These are phyloP conservation scores for Diplodia sapinea DNA, from an alignment of 2,329 filamentous ascomycete species.

Conservation along the genomic window DNA sequence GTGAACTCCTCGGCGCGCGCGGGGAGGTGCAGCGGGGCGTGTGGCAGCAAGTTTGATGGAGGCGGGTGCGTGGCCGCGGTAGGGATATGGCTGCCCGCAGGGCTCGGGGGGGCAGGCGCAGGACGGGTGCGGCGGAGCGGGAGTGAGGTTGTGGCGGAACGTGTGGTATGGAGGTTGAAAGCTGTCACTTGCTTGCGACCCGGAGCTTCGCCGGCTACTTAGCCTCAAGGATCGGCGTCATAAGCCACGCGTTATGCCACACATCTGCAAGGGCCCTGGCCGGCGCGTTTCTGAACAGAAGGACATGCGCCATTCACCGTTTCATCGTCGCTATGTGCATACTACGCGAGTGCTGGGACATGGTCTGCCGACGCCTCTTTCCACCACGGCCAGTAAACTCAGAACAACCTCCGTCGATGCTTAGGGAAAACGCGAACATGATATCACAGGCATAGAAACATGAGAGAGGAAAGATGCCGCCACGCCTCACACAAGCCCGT, in stretches of 20 bases:
- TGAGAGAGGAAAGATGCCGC: constrained; percentile 36
- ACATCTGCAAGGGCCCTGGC: constrained; percentile 10
- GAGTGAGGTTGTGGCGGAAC: not conserved
- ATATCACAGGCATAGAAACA: constrained; percentile 47
- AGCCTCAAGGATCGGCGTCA: constrained; percentile 29
- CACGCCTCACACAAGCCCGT: constrained; percentile 77
- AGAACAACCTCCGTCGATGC: constrained; percentile 39
- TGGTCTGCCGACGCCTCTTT: constrained; percentile 19
- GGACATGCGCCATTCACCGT: constrained; percentile 27
- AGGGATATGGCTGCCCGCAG: constrained; percentile 1
- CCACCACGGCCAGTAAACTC: constrained; percentile 23
- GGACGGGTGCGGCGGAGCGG: constrained; percentile 4
- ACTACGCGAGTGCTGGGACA: constrained; percentile 17
- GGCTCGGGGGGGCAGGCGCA: not conserved
- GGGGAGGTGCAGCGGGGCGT: constrained; percentile 5
- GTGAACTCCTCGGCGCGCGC: constrained; percentile 29
- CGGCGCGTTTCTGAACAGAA: not conserved
- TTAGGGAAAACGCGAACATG: constrained; percentile 44
- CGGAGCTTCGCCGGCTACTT: constrained; percentile 27
- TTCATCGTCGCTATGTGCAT: constrained; percentile 29
- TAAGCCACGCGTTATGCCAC: constrained; percentile 28
- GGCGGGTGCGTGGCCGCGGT: not conserved
- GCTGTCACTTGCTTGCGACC: constrained; percentile 28
- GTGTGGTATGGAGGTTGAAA: constrained; percentile 25
- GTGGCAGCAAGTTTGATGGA: not conserved